Conservation (phyloP, 257 asterid genomes). For the Solanum sejunctum region DNA sequence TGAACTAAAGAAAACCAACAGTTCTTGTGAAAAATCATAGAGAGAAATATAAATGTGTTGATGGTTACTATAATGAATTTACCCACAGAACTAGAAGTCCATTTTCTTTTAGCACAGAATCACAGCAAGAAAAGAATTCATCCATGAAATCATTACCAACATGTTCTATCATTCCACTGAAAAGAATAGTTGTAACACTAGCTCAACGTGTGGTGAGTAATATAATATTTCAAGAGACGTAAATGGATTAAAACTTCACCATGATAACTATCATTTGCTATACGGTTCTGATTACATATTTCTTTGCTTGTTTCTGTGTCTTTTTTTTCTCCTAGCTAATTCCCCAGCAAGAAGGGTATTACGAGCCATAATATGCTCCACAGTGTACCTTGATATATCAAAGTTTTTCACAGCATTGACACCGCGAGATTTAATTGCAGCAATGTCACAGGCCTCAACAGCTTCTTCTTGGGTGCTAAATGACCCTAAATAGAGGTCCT, state of each 20-base stretch:
- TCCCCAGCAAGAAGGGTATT: conserved; percentile 69
- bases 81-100: conserved; percentile 84
- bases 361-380: conserved; percentile 74
- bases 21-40: too few species aligned
- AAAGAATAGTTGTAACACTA: background rate
- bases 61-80: conserved; percentile 42
- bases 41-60: background rate
- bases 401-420: conserved; percentile 86
- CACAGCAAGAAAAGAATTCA: conserved; percentile 56
- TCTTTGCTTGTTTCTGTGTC: conserved; percentile 5
- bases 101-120: conserved; percentile 45
- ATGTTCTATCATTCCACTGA: conserved; percentile 96
- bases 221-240: background rate
- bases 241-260: background rate
- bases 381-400: conserved; percentile 66
- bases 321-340: conserved; percentile 44
- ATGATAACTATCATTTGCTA: background rate
- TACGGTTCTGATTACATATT: background rate
- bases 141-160: conserved; percentile 86
- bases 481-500: conserved; percentile 93
- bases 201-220: background rate
- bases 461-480: conserved; percentile 99
- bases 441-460: conserved; percentile 94
- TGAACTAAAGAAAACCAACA: background rate
- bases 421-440: conserved; percentile 87